phyloP scores from a whole-genome alignment of 169 alveolate species.

The Neospora caninum region DNA sequence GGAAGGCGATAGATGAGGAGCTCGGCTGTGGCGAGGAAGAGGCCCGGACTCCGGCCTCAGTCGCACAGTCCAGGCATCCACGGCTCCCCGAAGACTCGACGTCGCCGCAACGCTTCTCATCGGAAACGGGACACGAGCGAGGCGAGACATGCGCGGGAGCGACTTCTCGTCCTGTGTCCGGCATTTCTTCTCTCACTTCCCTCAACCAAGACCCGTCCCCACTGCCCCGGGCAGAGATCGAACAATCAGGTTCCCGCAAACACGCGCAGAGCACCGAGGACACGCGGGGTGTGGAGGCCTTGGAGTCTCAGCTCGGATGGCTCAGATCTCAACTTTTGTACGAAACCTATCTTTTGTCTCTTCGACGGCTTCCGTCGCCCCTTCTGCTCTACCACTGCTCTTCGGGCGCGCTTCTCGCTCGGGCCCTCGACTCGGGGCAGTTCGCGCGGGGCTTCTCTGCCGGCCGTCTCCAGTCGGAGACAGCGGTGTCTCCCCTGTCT shows the following conservation, averaged over 20 bases:
- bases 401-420: background rate
- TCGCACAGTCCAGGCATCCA: background rate
- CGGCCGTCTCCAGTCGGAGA: too few species aligned
- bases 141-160: background rate
- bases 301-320: constrained; percentile 32
- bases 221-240: too few species aligned
- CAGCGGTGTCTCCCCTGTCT: too few species aligned
- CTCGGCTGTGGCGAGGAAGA: background rate
- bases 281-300: background rate
- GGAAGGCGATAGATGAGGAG: constrained; percentile 46
- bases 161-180: background rate
- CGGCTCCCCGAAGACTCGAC: constrained; percentile 68
- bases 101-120: constrained; percentile 38
- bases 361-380: constrained; percentile 40
- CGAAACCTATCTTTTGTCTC: constrained; percentile 42
- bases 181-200: background rate
- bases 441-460: too few species aligned
- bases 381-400: background rate
- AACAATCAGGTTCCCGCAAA: too few species aligned
- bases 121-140: constrained; percentile 43
- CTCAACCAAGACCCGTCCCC: too few species aligned
- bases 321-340: constrained; percentile 42
- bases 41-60: background rate
- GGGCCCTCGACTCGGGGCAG: too few species aligned
- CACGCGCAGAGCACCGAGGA: background rate